Evolutionary conservation across 225 moss, liverwort and hornwort species (phyloP), one percentile per base, ranked within the genome.

Genomic region (Sphagnum contortum): DNA sequence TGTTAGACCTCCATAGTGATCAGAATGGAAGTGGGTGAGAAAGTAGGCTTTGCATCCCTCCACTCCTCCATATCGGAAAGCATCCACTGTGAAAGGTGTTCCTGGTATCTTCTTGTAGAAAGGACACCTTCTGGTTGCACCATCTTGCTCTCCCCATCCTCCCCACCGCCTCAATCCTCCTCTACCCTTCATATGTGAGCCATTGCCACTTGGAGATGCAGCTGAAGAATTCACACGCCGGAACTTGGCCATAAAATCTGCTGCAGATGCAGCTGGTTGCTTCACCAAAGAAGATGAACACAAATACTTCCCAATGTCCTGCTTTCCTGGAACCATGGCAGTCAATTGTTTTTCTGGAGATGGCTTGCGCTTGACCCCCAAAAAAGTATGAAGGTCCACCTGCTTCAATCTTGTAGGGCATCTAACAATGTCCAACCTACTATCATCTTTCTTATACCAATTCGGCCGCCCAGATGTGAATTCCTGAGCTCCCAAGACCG

Each of bases 31-130:
- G 65, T 95, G 95, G 9, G 95, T 75, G 46, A 95, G 89, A 68
- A 92, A 95, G 68, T 95, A 95, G 55, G 86, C 90, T 63, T 79
- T 69, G 69, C 92, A 92, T 52, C 79, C 81, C 68, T 90, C 91
- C 44, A 95, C 76, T 45, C 88, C 81, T 66, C 92, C 81, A 61
- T 84, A 95, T 48, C 82, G 80, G 69, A 95, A 95, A 45, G 95
- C 95, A 55, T 95, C 92, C 61, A 95, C 94, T 44, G 94, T 95
- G 65, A 95, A 91, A 46, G 85, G 64, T 59, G 89, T 87, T 46
- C 92, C 95, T 71, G 95, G 95, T 68, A 95, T 85, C 80, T 83
- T 89, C 86, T 95, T 95, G 78, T 95, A 95, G 70, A 95, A 95
- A 4, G 95, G 95, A 68, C 95, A 95, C 53, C 73, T 83, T 68